These are phyloP conservation scores for Talaromyces pinophilus DNA, from an alignment of 2,329 filamentous ascomycete species.

Conservation along the genomic window DNA sequence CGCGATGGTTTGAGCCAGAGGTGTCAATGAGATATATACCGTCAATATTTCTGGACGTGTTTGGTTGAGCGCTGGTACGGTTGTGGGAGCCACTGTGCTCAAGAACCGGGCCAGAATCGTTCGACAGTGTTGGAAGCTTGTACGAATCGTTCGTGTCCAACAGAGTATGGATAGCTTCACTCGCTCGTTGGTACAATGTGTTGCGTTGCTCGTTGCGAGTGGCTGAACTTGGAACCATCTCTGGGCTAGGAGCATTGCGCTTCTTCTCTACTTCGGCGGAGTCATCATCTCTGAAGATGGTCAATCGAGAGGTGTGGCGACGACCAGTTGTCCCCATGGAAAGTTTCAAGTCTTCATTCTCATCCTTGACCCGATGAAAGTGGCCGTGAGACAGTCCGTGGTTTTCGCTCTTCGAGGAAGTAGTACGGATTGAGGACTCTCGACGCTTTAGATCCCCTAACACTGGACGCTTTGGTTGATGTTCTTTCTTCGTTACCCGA, in stretches of 20 bases:
- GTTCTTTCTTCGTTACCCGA: conserved; percentile 18
- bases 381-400: conserved; percentile 22
- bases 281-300: conserved; percentile 42
- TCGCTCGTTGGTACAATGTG: conserved; percentile 7
- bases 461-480: conserved; percentile 9
- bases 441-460: background rate
- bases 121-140: conserved; percentile 9
- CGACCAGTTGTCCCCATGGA: conserved; percentile 34
- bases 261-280: background rate
- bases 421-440: background rate
- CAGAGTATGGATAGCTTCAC: conserved; percentile 6
- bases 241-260: background rate
- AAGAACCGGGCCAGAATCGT: background rate
- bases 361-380: conserved; percentile 32
- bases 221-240: background rate
- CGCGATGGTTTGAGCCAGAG: conserved; percentile 2
- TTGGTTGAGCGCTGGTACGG: background rate
- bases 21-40: conserved; percentile 22
- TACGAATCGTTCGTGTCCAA: conserved; percentile 12
- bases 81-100: conserved; percentile 15
- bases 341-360: conserved; percentile 36
- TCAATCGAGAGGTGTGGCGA: conserved; percentile 35
- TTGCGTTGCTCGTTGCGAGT: background rate
- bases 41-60: conserved; percentile 14
- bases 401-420: background rate